phyloP scores from a whole-genome alignment of 192 early-diverging fungal species.

The Coemansia sp. region DNA sequence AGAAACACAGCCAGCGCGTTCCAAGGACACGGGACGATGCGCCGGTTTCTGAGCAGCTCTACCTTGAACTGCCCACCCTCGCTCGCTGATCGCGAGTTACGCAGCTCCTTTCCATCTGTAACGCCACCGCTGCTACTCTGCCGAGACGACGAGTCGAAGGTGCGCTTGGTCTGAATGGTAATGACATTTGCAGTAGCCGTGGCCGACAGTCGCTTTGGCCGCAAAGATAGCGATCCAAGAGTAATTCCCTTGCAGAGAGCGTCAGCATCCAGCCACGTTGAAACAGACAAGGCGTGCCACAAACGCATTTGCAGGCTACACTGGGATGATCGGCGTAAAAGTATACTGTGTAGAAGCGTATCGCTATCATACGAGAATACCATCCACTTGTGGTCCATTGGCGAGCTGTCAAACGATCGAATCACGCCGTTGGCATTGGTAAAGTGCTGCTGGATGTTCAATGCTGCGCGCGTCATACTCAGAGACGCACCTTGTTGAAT shows the following conservation, averaged over 20 bases:
- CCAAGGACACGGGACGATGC: slow-evolving; percentile 48
- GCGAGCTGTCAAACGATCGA: neutral
- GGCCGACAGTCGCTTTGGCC: slow-evolving; percentile 1
- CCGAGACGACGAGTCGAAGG: neutral
- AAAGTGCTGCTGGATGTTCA: slow-evolving; percentile 8
- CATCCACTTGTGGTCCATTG: slow-evolving; percentile 29
- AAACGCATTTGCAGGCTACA: slow-evolving; percentile 52
- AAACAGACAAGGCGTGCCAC: slow-evolving; percentile 39
- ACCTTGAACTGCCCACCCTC: slow-evolving; percentile 12
- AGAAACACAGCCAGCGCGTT: slow-evolving; percentile 47
- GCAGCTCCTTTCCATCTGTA: slow-evolving; percentile 9
- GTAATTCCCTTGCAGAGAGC: slow-evolving; percentile 26
- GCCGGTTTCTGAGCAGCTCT: slow-evolving; percentile 34
- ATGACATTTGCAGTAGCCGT: slow-evolving; percentile 6
- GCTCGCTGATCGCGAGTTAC: neutral
- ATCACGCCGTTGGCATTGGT: slow-evolving; percentile 6
- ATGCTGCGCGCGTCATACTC: neutral
- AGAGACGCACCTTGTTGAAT: neutral
- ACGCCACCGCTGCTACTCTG: neutral
- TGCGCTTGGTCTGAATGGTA: slow-evolving; percentile 11
- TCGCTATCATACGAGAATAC: slow-evolving; percentile 35
- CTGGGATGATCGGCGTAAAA: slow-evolving; percentile 49
- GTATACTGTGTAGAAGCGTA: slow-evolving; percentile 32
- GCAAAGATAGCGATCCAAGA: slow-evolving; percentile 44
- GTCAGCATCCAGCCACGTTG: slow-evolving; percentile 43